A percentile compares a stretch with the other conserved stretches of the same genome.
These are phyloP conservation scores for Hymenoscyphus linearis DNA, from an alignment of 2,329 filamentous ascomycete species.

Conservation along the genomic window DNA sequence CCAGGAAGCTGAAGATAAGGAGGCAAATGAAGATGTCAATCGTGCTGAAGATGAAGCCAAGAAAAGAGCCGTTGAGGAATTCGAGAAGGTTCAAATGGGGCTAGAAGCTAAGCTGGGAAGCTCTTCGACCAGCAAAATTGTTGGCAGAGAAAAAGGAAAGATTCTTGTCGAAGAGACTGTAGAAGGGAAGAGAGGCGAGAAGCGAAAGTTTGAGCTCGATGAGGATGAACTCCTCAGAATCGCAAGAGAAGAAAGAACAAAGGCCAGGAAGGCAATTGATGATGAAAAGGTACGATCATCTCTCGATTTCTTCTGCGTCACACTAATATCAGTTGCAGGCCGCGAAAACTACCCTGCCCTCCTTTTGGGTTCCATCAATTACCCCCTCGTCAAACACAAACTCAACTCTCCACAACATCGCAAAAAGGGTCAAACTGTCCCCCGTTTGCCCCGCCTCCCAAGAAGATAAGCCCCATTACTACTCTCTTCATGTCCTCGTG, in stretches of 20 bases:
- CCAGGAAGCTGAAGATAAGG: conserved; percentile 54
- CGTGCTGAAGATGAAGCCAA: conserved; percentile 64
- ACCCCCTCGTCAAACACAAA: conserved; percentile 64
- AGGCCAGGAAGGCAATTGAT: conserved; percentile 64
- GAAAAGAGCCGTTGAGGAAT: conserved; percentile 68
- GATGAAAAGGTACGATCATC: conserved; percentile 56
- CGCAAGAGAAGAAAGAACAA: conserved; percentile 62
- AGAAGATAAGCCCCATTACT: conserved; percentile 60
- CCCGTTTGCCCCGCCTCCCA: conserved; percentile 75
- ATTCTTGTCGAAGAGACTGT: conserved; percentile 36
- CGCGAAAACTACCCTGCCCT: conserved; percentile 65
- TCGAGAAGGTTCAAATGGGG: conserved; percentile 80
- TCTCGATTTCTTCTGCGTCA: neutral
- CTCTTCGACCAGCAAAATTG: conserved; percentile 31
- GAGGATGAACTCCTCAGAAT: conserved; percentile 69
- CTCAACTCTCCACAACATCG: conserved; percentile 47
- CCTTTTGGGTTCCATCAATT: conserved; percentile 88
- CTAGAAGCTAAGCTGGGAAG: conserved; percentile 36
- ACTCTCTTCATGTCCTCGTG: conserved; percentile 74
- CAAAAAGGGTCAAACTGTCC: conserved; percentile 58
- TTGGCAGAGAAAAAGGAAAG: conserved; percentile 39
- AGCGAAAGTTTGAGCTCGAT: conserved; percentile 78
- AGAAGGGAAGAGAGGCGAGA: conserved; percentile 38
- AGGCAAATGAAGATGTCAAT: conserved; percentile 54
- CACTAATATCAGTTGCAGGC: conserved; percentile 32